These are phyloP conservation scores for Sporisorium sorghi DNA, from an alignment of 1,284 basidiomycete species.

Conservation along the genomic window DNA sequence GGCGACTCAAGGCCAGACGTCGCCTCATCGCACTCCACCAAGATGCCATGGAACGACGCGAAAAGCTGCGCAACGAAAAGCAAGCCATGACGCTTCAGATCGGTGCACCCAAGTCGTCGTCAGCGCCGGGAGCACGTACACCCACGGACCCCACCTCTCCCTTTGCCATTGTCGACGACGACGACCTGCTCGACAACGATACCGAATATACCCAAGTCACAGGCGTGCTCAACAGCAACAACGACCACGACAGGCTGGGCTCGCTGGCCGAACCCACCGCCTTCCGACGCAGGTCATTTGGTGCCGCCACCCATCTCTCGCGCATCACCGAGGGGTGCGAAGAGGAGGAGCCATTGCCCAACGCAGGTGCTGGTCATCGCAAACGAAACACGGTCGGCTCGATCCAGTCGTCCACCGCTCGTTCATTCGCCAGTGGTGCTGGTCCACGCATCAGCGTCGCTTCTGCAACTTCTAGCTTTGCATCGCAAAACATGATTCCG, in stretches of 20 bases:
- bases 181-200: slow-evolving; percentile 35
- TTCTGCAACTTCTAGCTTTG: slow-evolving; percentile 32
- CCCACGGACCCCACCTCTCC: slow-evolving; percentile 12
- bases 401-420: slow-evolving; percentile 13
- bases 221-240: slow-evolving; percentile 26
- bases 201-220: slow-evolving; percentile 55
- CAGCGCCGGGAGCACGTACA: too few relatives aligned
- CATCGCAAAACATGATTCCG: slow-evolving; percentile 43
- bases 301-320: slow-evolving; percentile 54
- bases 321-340: slow-evolving; percentile 53
- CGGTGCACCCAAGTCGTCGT: slow-evolving; percentile 8
- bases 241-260: slow-evolving; percentile 26
- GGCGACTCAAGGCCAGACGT: slow-evolving; percentile 25
- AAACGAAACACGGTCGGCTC: slow-evolving; percentile 27
- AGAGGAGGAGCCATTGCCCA: slow-evolving; percentile 27
- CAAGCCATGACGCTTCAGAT: slow-evolving; percentile 42
- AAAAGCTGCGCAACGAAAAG: slow-evolving; percentile 43
- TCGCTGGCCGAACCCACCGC: slow-evolving; percentile 46
- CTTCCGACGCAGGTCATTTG: slow-evolving; percentile 39
- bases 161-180: slow-evolving; percentile 30
- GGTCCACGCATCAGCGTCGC: slow-evolving; percentile 45
- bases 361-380: not conserved
- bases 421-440: slow-evolving; percentile 22
- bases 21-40: slow-evolving; percentile 38
- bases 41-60: slow-evolving; percentile 34